Conservation (phyloP, 73 alveolate species). For the Stentor roeselii region DNA sequence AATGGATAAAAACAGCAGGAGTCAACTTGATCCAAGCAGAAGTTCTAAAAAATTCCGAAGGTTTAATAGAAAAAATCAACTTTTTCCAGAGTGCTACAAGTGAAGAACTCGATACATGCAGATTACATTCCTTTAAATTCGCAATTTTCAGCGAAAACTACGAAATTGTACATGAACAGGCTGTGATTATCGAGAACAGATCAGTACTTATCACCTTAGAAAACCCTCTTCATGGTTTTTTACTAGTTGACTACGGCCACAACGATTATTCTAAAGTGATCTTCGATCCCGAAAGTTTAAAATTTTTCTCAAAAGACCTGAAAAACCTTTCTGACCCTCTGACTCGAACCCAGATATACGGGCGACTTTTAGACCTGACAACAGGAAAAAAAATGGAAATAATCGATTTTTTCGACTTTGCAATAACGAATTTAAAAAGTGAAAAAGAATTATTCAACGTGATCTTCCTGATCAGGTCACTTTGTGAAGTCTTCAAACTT, state of each 20-base stretch:
- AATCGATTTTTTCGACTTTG: neutral
- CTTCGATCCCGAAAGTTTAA: neutral
- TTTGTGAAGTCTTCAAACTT: too few relatives aligned
- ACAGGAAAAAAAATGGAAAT: neutral
- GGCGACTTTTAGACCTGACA: neutral
- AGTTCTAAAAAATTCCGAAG: slow-evolving; percentile 44
- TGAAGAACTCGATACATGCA: neutral
- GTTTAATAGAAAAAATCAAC: slow-evolving; percentile 46
- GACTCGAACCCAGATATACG: neutral
- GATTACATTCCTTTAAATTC: slow-evolving; percentile 4
- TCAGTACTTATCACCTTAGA: neutral
- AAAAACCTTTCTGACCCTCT: neutral
- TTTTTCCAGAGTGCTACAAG: slow-evolving; percentile 40
- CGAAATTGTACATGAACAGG: neutral
- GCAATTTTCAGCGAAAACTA: neutral
- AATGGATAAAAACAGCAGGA: slow-evolving; percentile 83
- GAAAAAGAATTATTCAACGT: neutral
- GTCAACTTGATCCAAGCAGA: slow-evolving; percentile 55
- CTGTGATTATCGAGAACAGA: neutral
- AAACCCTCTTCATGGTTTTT: too few relatives aligned
- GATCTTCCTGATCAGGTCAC: neutral
- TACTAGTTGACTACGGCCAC: neutral
- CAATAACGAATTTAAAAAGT: neutral
- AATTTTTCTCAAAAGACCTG: neutral
- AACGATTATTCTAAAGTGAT: neutral